Conservation (phyloP, 805 yeast species). For the Nakazawaea holstii region DNA sequence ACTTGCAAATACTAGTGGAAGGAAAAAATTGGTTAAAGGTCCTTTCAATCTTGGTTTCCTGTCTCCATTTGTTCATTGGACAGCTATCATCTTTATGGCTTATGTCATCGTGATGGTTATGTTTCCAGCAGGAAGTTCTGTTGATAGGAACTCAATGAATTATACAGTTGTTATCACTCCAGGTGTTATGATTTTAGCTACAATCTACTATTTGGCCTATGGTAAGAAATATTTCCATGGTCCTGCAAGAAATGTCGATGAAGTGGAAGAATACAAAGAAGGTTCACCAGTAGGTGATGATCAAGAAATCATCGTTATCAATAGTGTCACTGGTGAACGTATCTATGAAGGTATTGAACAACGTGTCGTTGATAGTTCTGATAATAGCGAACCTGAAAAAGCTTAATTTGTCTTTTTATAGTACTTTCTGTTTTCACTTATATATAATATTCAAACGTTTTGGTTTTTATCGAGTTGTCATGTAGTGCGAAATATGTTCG, state of each 20-base stretch:
- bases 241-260: constrained; percentile 28
- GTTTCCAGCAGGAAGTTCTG: constrained; percentile 48
- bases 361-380: neutral
- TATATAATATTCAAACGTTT: too few species aligned
- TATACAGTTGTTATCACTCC: constrained; percentile 62
- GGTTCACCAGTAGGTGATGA: constrained; percentile 6
- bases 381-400: too few species aligned
- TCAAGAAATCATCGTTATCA: constrained; percentile 9
- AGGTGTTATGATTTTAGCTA: constrained; percentile 52
- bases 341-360: constrained; percentile 8
- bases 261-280: constrained; percentile 1
- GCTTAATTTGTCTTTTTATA: neutral
- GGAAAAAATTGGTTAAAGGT: constrained; percentile 54
- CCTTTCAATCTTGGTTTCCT: constrained; percentile 55
- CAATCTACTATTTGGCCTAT: constrained; percentile 44
- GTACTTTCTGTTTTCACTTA: neutral
- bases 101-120: constrained; percentile 52
- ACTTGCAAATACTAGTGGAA: constrained; percentile 44
- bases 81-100: constrained; percentile 42
- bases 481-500: too few species aligned
- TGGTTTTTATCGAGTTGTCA: too few species aligned
- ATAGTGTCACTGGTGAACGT: constrained; percentile 10
- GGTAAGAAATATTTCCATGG: constrained; percentile 55
- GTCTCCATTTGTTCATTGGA: constrained; percentile 39
- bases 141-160: constrained; percentile 51